Base-by-base conservation (phyloP, 2,329 filamentous ascomycete species). In the Colletotrichum kahawae region DNA sequence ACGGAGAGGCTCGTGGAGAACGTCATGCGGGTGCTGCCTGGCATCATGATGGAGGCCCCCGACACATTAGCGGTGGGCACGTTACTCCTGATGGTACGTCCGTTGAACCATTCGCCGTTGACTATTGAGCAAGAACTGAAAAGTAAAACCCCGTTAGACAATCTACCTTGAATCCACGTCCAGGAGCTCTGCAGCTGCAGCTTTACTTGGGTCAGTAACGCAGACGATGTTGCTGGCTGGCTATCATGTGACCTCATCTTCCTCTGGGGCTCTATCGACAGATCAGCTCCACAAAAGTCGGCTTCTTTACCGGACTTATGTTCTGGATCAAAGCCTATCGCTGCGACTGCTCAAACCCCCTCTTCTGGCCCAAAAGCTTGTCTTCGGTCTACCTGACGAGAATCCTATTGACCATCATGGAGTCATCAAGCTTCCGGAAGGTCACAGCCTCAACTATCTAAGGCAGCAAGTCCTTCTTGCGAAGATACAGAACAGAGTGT, bases 321-420 rank as follows among this genome's bases (percentile, higher is more conserved):
- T 51, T 21, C 2, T 51, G 43, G 43, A 51, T 12, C 43, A 51
- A 51, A 2, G 5, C 0, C 43, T 51, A 1, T 51, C 43, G 21
- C 43, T 51, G 0, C 43, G 43, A 2, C n/a, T 51, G 1, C 7
- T 51, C 0, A 51, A 51, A 21, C n/a, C 43, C 2, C 43, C 43
- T 1, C n/a, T 51, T 21, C 43, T 21, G 43, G 7, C 43, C 18
- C 10, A 1, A 21, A 13, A 0, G 5, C 43, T 51, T 3, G n/a
- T 51, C 0, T 0, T 51, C 4, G 43, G 10, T 4, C 6, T 51
- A n/a, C 43, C 43, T 13, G 43, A 21, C 0, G 43, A 51, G 0
- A 1, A 7, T 13, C 43, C 43, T 0, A 10, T 21, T 13, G 43
- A 51, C 43, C 0, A 0, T 7, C 6, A 51, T 51, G 43, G 43